phyloP scores from a whole-genome alignment of 2,329 filamentous ascomycete genomes.

The Phialophora expanda region DNA sequence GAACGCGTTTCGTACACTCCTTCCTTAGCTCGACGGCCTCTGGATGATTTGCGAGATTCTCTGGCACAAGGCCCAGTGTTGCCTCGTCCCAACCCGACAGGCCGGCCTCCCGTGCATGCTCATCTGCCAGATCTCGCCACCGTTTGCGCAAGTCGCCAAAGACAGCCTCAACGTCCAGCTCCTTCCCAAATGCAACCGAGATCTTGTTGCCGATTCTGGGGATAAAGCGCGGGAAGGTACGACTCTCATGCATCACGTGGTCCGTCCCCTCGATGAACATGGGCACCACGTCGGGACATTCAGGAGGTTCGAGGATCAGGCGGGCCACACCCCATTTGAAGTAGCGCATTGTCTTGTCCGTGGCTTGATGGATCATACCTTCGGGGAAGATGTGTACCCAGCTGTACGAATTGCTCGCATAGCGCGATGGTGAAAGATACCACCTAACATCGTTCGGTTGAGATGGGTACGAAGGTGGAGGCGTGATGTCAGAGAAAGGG shows the following conservation, averaged over 20 bases:
- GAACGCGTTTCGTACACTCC: constrained; percentile 78
- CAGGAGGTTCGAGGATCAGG: constrained; percentile 86
- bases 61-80: constrained; percentile 63
- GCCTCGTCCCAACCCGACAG: constrained; percentile 34
- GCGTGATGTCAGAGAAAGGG: constrained; percentile 53
- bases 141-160: constrained; percentile 77
- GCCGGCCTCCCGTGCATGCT: constrained; percentile 31
- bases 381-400: constrained; percentile 98
- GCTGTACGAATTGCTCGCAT: constrained; percentile 69
- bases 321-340: constrained; percentile 98
- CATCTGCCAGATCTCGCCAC: constrained; percentile 69
- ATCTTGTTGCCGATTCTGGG: constrained; percentile 75
- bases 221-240: constrained; percentile 77
- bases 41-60: constrained; percentile 68
- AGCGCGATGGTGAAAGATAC: constrained; percentile 74
- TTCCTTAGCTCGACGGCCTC: constrained; percentile 78
- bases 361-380: constrained; percentile 84
- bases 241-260: constrained; percentile 82
- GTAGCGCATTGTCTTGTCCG: constrained; percentile 78
- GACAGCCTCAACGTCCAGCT: constrained; percentile 71
- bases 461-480: constrained; percentile 42
- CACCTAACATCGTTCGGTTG: constrained; percentile 70
- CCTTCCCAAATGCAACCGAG: constrained; percentile 77
- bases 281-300: constrained; percentile 84
- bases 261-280: constrained; percentile 95